Conservation (phyloP, 2,329 filamentous ascomycete genomes). For the Cladosporium sp. region DNA sequence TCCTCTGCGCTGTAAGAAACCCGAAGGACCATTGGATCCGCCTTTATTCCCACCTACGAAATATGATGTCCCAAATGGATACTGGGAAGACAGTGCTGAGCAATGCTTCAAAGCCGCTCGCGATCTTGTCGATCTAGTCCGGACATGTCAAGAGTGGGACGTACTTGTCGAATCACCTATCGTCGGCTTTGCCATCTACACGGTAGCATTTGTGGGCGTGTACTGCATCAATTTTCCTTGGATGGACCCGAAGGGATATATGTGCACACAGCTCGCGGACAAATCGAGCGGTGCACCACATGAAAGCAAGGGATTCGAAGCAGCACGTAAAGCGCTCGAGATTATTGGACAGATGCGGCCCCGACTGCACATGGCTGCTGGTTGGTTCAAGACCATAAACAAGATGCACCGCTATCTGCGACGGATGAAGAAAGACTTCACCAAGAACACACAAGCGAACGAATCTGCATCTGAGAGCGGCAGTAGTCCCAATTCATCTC, state of each 20-base stretch:
- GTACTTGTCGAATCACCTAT: constrained; percentile 65
- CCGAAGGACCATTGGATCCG: constrained; percentile 56
- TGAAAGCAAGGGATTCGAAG: constrained; percentile 33
- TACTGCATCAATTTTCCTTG: constrained; percentile 65
- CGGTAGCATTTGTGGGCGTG: constrained; percentile 60
- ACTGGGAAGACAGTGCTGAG: constrained; percentile 61
- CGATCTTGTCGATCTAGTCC: constrained; percentile 62
- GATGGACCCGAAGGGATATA: constrained; percentile 59
- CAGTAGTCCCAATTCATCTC: constrained; percentile 28
- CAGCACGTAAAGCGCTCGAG: constrained; percentile 47
- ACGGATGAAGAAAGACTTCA: constrained; percentile 48
- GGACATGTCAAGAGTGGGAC: constrained; percentile 56
- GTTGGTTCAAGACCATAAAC: constrained; percentile 52
- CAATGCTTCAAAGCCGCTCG: constrained; percentile 60
- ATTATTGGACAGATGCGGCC: constrained; percentile 50
- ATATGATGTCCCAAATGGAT: constrained; percentile 47
- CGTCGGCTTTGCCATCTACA: constrained; percentile 64
- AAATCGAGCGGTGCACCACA: neutral
- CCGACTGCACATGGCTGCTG: constrained; percentile 54
- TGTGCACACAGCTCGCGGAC: constrained; percentile 34
- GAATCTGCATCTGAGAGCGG: constrained; percentile 27
- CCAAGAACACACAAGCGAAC: constrained; percentile 29
- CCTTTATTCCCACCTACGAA: constrained; percentile 50
- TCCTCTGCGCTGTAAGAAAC: constrained; percentile 50
- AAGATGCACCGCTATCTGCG: constrained; percentile 53